A percentile compares a stretch with the other conserved stretches of the same genome.
phyloP scores from a whole-genome alignment of 495 filamentous ascomycete species.

The Xylaria flabelliformis region DNA sequence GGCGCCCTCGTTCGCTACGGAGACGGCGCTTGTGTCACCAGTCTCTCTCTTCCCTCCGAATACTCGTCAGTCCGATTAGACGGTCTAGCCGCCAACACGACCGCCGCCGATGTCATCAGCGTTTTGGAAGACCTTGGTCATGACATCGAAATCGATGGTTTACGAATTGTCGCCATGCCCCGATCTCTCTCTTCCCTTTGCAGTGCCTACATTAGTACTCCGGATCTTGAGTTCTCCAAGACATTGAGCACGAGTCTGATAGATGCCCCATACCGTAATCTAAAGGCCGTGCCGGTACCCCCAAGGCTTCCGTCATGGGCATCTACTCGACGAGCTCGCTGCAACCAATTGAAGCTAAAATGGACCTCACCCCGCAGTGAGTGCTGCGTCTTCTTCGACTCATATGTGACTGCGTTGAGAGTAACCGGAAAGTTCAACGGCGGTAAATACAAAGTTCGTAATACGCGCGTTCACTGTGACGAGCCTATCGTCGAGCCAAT shows the following conservation, averaged over 20 bases:
- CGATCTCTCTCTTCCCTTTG: neutral
- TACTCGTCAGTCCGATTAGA: conserved; percentile 20
- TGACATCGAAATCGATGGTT: conserved; percentile 9
- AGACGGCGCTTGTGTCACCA: conserved; percentile 18
- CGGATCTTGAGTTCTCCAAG: conserved; percentile 1
- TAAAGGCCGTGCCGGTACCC: conserved; percentile 6
- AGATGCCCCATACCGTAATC: neutral
- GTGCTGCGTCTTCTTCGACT: neutral
- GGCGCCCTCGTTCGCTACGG: conserved; percentile 18
- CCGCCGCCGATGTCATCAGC: neutral
- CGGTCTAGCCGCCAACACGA: conserved; percentile 3
- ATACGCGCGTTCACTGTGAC: neutral
- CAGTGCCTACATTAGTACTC: conserved; percentile 17
- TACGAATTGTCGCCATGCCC: conserved; percentile 6
- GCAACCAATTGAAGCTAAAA: conserved; percentile 3
- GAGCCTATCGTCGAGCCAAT: neutral
- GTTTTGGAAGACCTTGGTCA: conserved; percentile 9
- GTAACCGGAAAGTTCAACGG: neutral
- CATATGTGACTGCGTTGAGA: neutral
- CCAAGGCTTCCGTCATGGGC: conserved; percentile 11
- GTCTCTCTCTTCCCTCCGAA: conserved; percentile 12
- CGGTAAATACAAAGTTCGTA: neutral
- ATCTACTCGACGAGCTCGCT: conserved; percentile 12
- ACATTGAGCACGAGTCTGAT: neutral
- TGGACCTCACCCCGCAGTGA: neutral